phyloP scores from a whole-genome alignment of 2,329 filamentous ascomycete genomes.

The Phaeosphaeria sp. region DNA sequence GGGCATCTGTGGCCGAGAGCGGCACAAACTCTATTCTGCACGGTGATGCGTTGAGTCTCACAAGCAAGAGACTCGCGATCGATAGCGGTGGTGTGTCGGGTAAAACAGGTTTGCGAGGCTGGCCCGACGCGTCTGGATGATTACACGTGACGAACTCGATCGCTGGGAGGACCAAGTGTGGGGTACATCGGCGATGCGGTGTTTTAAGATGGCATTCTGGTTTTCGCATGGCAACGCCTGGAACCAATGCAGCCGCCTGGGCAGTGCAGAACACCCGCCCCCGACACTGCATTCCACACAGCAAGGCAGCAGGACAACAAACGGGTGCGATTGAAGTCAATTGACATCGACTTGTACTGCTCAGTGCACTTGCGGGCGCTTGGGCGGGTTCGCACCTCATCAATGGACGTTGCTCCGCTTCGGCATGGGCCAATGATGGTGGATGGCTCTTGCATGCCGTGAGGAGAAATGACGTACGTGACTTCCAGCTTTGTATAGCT shows the following conservation, averaged over 20 bases:
- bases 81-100: not conserved
- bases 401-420: not conserved
- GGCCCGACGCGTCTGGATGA: not conserved
- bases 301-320: not conserved
- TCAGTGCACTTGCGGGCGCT: not conserved
- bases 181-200: conserved; percentile 18
- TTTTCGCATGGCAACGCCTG: conserved; percentile 4
- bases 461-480: conserved; percentile 39
- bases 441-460: conserved; percentile 21
- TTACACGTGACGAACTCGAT: conserved; percentile 2
- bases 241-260: not conserved
- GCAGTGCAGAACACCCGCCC: not conserved
- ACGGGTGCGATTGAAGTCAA: not conserved
- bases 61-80: not conserved
- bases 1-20: not conserved
- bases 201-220: conserved; percentile 4
- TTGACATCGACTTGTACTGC: not conserved
- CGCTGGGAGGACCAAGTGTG: conserved; percentile 12
- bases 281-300: not conserved
- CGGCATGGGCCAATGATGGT: conserved; percentile 18
- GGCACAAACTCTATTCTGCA: not conserved
- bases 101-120: conserved; percentile 26
- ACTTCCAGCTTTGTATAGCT: conserved; percentile 35
- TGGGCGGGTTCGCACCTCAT: conserved; percentile 3
- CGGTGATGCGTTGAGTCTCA: not conserved